Evolutionary conservation across 1,284 basidiomycete species (phyloP).

Genomic region (Cutaneotrichosporon arboriforme): DNA sequence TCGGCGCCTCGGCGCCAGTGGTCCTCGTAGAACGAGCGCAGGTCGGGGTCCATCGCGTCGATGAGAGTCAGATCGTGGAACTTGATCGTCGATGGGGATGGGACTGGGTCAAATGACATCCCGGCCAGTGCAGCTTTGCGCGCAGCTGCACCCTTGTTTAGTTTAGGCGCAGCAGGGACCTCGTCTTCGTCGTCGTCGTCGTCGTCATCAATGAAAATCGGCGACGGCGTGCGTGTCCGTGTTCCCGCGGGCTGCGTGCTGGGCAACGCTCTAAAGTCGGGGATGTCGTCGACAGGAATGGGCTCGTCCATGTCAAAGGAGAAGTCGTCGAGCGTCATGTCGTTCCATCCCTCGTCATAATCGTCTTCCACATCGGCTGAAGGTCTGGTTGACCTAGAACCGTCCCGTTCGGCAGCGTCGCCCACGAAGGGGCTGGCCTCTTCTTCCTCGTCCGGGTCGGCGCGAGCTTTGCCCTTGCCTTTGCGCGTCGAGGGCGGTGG

Average conservation of each 20-base stretch:
- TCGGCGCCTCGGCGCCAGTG: slow-evolving; percentile 37
- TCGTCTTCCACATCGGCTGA: neutral
- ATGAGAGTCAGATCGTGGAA: slow-evolving; percentile 18
- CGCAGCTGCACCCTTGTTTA: neutral
- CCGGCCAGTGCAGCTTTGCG: neutral
- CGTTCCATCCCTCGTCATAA: slow-evolving; percentile 4
- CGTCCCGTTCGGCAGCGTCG: no score
- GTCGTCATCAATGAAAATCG: neutral
- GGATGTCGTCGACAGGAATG: neutral
- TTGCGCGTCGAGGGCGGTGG: neutral
- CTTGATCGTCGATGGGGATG: neutral
- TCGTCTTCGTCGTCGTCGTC: neutral
- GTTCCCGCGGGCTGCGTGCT: neutral
- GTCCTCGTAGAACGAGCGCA: slow-evolving; percentile 30
- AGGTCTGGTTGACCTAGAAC: no score
- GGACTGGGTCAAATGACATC: no score
- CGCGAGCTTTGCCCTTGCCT: neutral
- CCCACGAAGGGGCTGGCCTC: neutral
- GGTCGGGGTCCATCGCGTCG: slow-evolving; percentile 15
- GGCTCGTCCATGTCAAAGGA: neutral
- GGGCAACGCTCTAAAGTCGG: slow-evolving; percentile 12
- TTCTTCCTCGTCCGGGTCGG: neutral
- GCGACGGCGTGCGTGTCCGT: neutral
- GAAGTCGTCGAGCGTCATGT: neutral
- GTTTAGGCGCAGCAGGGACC: neutral